Evolutionary conservation across 108 stramenopile genomes (phyloP).

Genomic region (Mediolabrus comicus): DNA sequence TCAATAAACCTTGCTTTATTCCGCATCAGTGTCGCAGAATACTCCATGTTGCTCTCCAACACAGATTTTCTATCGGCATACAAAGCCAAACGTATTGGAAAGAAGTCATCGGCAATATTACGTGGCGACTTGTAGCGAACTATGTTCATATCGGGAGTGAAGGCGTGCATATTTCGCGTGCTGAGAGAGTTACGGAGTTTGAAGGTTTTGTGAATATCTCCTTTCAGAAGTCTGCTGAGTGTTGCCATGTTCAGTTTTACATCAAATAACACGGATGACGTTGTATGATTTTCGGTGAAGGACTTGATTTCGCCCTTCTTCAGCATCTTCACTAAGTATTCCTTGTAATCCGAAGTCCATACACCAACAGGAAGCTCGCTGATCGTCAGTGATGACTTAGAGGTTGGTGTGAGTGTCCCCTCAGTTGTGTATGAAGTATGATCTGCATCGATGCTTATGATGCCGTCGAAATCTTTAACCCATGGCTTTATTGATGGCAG

Average conservation of each 20-base stretch:
- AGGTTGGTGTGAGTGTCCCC: constrained; percentile 47
- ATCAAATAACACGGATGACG: constrained; percentile 73
- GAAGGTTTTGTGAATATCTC: constrained; percentile 63
- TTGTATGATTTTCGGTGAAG: constrained; percentile 87
- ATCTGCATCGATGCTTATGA: constrained; percentile 38
- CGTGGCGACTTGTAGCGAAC: constrained; percentile 62
- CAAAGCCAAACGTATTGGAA: constrained; percentile 68
- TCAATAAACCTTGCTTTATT: constrained; percentile 86
- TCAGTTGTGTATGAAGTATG: constrained; percentile 45
- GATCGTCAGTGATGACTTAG: constrained; percentile 59
- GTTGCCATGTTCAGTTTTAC: constrained; percentile 58
- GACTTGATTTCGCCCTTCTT: constrained; percentile 54
- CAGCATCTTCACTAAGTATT: constrained; percentile 61
- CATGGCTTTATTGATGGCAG: constrained; percentile 59
- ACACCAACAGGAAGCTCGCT: constrained; percentile 86
- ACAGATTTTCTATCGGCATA: constrained; percentile 80
- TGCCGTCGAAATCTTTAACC: constrained; percentile 72
- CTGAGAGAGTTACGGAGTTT: constrained; percentile 59
- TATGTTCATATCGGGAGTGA: constrained; percentile 63
- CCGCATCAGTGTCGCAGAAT: constrained; percentile 51
- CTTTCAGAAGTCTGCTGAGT: constrained; percentile 45
- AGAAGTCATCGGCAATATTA: constrained; percentile 78
- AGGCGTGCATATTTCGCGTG: constrained; percentile 92
- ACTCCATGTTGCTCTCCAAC: constrained; percentile 65
- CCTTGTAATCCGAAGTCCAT: constrained; percentile 90